Evolutionary conservation across 495 filamentous ascomycete genomes (phyloP).

Genomic region (Trichoderma parareesei): DNA sequence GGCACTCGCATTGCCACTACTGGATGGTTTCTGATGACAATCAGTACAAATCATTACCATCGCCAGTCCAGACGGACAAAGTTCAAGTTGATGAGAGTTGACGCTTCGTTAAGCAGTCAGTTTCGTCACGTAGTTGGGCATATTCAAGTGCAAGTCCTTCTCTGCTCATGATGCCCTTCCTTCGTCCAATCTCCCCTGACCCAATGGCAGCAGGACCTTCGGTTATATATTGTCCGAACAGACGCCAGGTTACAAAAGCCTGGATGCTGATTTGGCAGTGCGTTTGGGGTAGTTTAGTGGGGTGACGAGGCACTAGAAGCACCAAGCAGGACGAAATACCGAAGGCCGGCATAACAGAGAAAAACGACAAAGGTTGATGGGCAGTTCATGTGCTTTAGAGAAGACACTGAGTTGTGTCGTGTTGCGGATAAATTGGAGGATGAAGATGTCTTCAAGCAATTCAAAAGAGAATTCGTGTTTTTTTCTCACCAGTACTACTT

Average conservation of each 20-base stretch:
- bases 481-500: too few relatives aligned
- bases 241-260: not conserved
- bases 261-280: not conserved
- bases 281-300: slow-evolving; percentile 8
- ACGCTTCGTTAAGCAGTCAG: not conserved
- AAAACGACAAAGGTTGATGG: not conserved
- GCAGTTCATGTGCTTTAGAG: not conserved
- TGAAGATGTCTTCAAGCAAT: too few relatives aligned
- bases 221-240: slow-evolving; percentile 16
- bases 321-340: not conserved
- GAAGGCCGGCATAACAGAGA: not conserved
- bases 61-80: not conserved
- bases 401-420: too few relatives aligned
- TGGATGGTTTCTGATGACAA: too few relatives aligned
- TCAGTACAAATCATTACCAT: not conserved
- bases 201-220: slow-evolving; percentile 10
- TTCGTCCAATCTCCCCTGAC: not conserved
- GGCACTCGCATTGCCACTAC: not conserved
- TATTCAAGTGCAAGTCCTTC: not conserved
- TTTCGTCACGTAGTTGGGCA: not conserved
- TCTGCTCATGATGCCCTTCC: not conserved
- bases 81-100: not conserved
- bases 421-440: too few relatives aligned
- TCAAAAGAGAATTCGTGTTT: too few relatives aligned
- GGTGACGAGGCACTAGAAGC: not conserved